phyloP scores from a whole-genome alignment of 768 basidiomycete species.

The Phanerochaete sordida region DNA sequence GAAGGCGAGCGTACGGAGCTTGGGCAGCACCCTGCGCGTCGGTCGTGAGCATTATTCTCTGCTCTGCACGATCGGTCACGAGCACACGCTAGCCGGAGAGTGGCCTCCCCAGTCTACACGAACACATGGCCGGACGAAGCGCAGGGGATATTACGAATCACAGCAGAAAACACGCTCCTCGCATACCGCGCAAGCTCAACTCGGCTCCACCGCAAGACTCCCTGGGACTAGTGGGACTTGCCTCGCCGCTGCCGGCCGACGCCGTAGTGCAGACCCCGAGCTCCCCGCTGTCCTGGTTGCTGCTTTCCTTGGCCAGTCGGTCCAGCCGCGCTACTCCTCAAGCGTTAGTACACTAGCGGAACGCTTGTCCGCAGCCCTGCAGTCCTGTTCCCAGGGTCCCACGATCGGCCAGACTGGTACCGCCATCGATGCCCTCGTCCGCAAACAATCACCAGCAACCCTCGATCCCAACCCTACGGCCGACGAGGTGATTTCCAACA shows the following conservation, averaged over 20 bases:
- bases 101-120: neutral
- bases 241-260: neutral
- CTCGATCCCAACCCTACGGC: no score
- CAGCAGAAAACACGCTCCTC: neutral
- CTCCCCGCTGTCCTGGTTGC: neutral
- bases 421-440: neutral
- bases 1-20: neutral
- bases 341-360: neutral
- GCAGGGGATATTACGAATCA: neutral
- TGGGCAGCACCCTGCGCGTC: neutral
- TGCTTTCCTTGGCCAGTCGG: neutral
- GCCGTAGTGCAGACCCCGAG: neutral
- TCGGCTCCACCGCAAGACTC: neutral
- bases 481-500: no score
- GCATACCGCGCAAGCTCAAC: neutral
- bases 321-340: neutral
- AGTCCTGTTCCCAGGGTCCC: neutral
- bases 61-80: neutral
- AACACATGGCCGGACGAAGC: neutral
- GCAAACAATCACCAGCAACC: neutral
- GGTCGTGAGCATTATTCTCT: neutral
- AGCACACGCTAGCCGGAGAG: neutral
- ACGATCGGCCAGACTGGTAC: neutral
- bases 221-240: neutral
- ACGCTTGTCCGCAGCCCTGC: neutral